Base-by-base conservation (phyloP, 2,329 filamentous ascomycete genomes). In the Phialophora macrospora region DNA sequence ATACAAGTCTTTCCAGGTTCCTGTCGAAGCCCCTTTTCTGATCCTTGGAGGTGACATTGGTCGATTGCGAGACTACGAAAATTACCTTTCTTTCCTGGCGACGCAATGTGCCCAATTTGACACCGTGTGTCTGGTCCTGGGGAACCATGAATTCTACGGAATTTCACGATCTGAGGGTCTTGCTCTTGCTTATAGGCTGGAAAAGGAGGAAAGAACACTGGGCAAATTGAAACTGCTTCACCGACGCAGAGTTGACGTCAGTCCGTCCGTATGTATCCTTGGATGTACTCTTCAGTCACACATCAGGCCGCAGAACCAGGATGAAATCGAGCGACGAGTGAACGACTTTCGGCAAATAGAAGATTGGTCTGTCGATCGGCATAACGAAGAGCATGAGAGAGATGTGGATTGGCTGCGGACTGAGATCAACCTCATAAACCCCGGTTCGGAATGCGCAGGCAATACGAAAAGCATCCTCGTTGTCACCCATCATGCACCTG, bases 251-350 rank as follows among this genome's bases (percentile, higher is more conserved):
- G 72, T 73, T 12, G 67, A 76, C 59, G 41, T 77, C 5, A 68
- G 70, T 9, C 64, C 80, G 0, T 72, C 72, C 26, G 60, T 86
- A n/a, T 84, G 80, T 2, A 74, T 88, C 2, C 73, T 88, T 1
- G 86, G 86, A 5, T 87, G 84, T 68, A 86, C 85, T 1, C 77
- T 88, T 0, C 87, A 85, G 82, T 86, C 84, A 1, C 68, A 74
- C 0, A 79, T 88, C 5, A 77, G 82, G 0, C 67, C 77, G 0
- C 74, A 78, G 4, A 75, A 77, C 4, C 74, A 70, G 11, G 73
- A 73, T 0, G 71, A 79, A 4, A 81, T 88, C 14, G 55, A 75
- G 28, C 73, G 74, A 38, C 82, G 77, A 64, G 76, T 87, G 9
- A 80, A 79, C 22, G 86, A 88, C 72, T 88, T 86, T 60, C 75